These are phyloP conservation scores for Euphorbia celastroides DNA, from an alignment of 441 rosid species.

Conservation along the genomic window DNA sequence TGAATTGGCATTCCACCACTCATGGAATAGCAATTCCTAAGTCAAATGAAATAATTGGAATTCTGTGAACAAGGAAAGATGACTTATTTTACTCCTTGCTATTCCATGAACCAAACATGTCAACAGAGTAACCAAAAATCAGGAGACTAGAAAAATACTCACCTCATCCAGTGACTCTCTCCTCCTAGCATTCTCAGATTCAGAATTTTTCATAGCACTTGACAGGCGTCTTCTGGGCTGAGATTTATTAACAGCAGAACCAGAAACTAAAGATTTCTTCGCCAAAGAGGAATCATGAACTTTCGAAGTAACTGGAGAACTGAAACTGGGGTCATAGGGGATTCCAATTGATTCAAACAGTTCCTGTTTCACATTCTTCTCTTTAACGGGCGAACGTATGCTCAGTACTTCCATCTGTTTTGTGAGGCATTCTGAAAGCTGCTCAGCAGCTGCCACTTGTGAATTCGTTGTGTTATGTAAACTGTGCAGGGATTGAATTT, in stretches of 20 bases:
- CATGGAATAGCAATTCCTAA: too few species aligned
- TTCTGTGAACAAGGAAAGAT: too few species aligned
- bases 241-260: slow-evolving; percentile 49
- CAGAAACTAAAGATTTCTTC: slow-evolving; percentile 43
- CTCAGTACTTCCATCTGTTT: slow-evolving; percentile 76
- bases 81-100: too few species aligned
- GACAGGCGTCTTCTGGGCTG: slow-evolving; percentile 54
- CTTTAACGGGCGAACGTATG: slow-evolving; percentile 59
- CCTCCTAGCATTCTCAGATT: slow-evolving; percentile 80
- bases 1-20: too few species aligned
- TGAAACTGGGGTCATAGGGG: slow-evolving; percentile 68
- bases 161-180: slow-evolving; percentile 89
- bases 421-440: slow-evolving; percentile 79
- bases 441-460: slow-evolving; percentile 83
- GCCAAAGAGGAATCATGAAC: slow-evolving; percentile 33
- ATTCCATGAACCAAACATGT: too few species aligned
- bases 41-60: too few species aligned
- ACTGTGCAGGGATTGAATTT: slow-evolving; percentile 58
- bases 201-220: slow-evolving; percentile 51
- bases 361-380: slow-evolving; percentile 67
- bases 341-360: slow-evolving; percentile 86
- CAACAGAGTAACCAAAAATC: slow-evolving; percentile 9
- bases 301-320: slow-evolving; percentile 61
- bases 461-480: slow-evolving; percentile 70
- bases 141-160: slow-evolving; percentile 2